Percentiles rank a stretch among this genome's conserved stretches.
These are phyloP conservation scores for Tetradesmus obliquus DNA, from an alignment of 139 green algal genomes.

Conservation along the genomic window DNA sequence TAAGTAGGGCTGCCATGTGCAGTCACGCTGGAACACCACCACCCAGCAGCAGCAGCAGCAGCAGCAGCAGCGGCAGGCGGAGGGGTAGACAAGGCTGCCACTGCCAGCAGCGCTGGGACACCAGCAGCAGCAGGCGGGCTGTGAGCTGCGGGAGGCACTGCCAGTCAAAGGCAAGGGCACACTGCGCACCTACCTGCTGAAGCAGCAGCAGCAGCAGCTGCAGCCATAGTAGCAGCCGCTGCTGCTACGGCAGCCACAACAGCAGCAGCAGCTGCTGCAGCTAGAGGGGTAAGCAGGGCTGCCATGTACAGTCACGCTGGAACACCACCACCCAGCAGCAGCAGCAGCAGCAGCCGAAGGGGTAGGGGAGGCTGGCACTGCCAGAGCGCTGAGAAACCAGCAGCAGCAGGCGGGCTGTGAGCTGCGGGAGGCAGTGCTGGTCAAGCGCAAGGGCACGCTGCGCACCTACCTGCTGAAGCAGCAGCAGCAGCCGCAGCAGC, in stretches of 20 bases:
- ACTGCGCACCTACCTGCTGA: slow-evolving; percentile 53
- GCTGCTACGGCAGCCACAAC: no score
- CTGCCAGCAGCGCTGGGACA: neutral
- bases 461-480: slow-evolving; percentile 44
- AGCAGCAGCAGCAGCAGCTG: neutral
- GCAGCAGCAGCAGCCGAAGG: no score
- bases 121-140: neutral
- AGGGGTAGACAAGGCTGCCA: neutral
- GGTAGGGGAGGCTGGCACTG: neutral
- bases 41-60: no score
- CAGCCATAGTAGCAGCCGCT: no score
- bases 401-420: neutral
- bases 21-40: no score
- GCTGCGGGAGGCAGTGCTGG: slow-evolving; percentile 43
- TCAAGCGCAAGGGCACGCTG: slow-evolving; percentile 68
- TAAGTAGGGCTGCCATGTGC: no score
- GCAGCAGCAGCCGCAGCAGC: neutral
- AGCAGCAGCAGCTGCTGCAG: no score
- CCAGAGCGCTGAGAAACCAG: neutral
- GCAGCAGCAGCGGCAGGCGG: neutral
- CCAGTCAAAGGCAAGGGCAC: slow-evolving; percentile 65
- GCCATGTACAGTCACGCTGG: no score
- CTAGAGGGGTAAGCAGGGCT: no score
- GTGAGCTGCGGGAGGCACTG: slow-evolving; percentile 41
- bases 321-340: no score